Conservation (phyloP, 2,329 filamentous ascomycete species). For the Dothistroma pini region DNA sequence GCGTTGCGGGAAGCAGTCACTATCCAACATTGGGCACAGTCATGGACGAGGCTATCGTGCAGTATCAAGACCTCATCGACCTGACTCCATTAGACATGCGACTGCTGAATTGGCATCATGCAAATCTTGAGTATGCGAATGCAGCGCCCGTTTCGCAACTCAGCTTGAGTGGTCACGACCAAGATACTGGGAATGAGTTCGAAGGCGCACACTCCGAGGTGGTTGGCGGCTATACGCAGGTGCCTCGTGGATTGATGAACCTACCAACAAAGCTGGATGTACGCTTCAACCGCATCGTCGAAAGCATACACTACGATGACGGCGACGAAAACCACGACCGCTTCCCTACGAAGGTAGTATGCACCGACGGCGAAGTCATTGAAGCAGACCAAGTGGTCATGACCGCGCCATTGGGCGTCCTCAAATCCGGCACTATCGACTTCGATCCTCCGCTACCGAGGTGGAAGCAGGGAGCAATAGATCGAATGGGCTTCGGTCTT, state of each 20-base stretch:
- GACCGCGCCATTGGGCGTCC: slow-evolving; percentile 82
- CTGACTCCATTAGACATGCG: slow-evolving; percentile 82
- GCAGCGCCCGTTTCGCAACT: slow-evolving; percentile 82
- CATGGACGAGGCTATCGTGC: slow-evolving; percentile 83
- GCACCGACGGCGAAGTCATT: slow-evolving; percentile 70
- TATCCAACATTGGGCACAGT: slow-evolving; percentile 81
- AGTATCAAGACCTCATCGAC: slow-evolving; percentile 80
- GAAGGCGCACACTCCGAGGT: slow-evolving; percentile 93
- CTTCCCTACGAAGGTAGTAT: slow-evolving; percentile 61
- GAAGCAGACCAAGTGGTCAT: slow-evolving; percentile 89
- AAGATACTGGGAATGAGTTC: slow-evolving; percentile 97
- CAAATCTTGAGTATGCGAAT: slow-evolving; percentile 97
- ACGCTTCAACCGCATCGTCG: slow-evolving; percentile 68
- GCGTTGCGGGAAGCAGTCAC: slow-evolving; percentile 56
- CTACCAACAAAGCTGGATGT: slow-evolving; percentile 75
- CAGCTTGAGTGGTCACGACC: slow-evolving; percentile 89
- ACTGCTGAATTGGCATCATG: slow-evolving; percentile 95
- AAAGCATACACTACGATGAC: slow-evolving; percentile 61
- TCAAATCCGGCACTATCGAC: slow-evolving; percentile 76
- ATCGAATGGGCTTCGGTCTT: slow-evolving; percentile 83
- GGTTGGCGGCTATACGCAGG: slow-evolving; percentile 86
- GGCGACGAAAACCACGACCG: slow-evolving; percentile 31
- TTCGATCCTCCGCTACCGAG: slow-evolving; percentile 88
- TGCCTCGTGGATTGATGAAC: slow-evolving; percentile 80
- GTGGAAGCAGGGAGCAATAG: slow-evolving; percentile 78